phyloP scores from a whole-genome alignment of 2,329 filamentous ascomycete species.

The Tolypocladium album region DNA sequence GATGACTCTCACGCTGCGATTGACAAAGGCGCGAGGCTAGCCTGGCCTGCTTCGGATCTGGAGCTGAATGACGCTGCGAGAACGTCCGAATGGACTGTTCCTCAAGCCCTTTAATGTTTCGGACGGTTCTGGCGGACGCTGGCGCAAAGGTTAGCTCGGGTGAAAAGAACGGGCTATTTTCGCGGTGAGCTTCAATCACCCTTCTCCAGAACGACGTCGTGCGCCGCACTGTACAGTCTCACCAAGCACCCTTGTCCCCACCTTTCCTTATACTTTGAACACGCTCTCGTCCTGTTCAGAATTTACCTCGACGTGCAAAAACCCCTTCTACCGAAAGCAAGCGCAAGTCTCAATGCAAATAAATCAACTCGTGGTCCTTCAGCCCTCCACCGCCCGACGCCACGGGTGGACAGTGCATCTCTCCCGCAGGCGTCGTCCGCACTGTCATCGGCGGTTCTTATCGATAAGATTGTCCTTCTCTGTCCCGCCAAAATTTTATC shows the following conservation, averaged over 20 bases:
- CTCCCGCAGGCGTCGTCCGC: neutral
- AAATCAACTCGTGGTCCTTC: neutral
- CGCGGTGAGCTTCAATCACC: neutral
- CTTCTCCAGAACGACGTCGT: neutral
- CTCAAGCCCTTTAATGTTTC: neutral
- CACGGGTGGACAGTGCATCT: neutral
- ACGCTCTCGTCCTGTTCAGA: neutral
- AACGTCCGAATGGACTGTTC: neutral
- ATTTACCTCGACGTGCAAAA: neutral
- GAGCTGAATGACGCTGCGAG: neutral
- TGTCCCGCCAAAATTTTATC: conserved; percentile 16
- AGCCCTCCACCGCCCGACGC: neutral
- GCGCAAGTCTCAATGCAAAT: neutral
- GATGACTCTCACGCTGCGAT: neutral
- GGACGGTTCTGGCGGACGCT: neutral
- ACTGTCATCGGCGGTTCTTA: conserved; percentile 12
- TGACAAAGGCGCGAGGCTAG: neutral
- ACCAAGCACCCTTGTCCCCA: no score
- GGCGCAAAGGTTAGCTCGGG: neutral
- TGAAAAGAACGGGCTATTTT: neutral
- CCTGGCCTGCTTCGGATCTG: neutral
- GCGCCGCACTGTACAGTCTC: neutral
- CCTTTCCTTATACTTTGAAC: neutral
- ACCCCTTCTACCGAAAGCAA: no score
- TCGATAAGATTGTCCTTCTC: conserved; percentile 17